Conservation (phyloP, 192 early-diverging fungal genomes). For the Umbelopsis sp. region DNA sequence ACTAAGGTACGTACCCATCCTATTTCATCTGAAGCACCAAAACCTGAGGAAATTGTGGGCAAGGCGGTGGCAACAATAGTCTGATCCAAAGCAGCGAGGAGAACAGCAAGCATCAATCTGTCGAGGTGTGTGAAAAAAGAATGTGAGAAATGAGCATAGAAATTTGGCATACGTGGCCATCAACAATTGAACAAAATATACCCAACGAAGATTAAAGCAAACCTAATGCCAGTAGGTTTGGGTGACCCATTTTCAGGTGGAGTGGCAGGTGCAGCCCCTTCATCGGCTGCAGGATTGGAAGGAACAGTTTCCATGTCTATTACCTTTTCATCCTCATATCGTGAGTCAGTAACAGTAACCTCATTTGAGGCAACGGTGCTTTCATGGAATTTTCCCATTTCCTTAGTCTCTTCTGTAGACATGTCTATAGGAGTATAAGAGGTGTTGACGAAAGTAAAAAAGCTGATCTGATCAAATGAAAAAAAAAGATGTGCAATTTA, state of each 20-base stretch:
- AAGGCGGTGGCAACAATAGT: slow-evolving; percentile 84
- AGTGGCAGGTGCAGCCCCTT: neutral
- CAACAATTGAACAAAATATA: neutral
- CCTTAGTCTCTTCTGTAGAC: neutral
- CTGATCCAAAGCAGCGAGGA: slow-evolving; percentile 75
- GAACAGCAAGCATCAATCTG: slow-evolving; percentile 63
- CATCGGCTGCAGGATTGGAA: neutral
- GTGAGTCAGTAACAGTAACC: neutral
- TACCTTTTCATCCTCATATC: neutral
- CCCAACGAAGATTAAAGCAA: slow-evolving; percentile 20
- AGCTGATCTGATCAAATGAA: no score
- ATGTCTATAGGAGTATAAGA: no score
- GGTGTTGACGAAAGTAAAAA: neutral
- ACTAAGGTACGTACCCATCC: neutral
- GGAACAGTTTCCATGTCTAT: neutral
- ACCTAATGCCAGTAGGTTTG: neutral
- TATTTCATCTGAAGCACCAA: slow-evolving; percentile 62
- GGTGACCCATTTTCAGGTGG: neutral
- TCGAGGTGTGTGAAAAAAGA: no score
- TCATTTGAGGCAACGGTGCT: neutral
- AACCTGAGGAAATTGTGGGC: slow-evolving; percentile 68
- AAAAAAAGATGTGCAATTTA: neutral
- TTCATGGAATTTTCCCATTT: neutral
- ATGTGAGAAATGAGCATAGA: neutral
- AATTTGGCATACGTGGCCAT: neutral